Evolutionary conservation across 2,329 filamentous ascomycete genomes (phyloP).

Genomic region (Fusarium stilboides): DNA sequence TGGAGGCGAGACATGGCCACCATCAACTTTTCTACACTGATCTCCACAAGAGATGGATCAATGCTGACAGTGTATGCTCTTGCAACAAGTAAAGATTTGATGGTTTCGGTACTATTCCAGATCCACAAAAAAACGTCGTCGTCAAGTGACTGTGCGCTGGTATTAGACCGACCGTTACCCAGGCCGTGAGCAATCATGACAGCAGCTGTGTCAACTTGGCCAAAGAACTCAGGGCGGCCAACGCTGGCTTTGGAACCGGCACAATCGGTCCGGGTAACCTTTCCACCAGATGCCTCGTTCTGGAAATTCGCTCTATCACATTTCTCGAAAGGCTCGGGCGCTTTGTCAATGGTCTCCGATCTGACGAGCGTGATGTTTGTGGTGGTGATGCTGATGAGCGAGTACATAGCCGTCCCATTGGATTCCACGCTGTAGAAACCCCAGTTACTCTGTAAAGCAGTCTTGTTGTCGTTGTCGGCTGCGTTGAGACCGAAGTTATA

Average conservation of each 20-base stretch:
- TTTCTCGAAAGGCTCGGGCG: constrained; percentile 10
- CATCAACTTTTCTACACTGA: constrained; percentile 34
- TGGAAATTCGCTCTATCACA: constrained; percentile 27
- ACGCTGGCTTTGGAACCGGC: neutral
- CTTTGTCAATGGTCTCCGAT: constrained; percentile 17
- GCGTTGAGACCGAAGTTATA: constrained; percentile 23
- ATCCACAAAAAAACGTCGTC: constrained; percentile 18
- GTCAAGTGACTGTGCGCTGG: constrained; percentile 30
- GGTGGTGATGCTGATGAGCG: constrained; percentile 13
- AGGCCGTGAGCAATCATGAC: constrained; percentile 24
- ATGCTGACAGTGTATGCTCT: constrained; percentile 30
- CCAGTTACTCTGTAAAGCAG: constrained; percentile 25
- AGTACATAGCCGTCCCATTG: neutral
- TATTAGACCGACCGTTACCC: constrained; percentile 26
- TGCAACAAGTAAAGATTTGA: constrained; percentile 10
- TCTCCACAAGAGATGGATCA: constrained; percentile 25
- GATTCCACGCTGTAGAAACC: neutral
- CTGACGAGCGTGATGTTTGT: constrained; percentile 40
- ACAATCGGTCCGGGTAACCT: constrained; percentile 25
- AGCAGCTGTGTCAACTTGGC: constrained; percentile 39
- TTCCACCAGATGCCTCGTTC: constrained; percentile 39
- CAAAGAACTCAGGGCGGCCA: constrained; percentile 12
- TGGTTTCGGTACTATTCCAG: neutral
- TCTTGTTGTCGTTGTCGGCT: constrained; percentile 5
- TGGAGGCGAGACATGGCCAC: constrained; percentile 36